phyloP scores from a whole-genome alignment of 805 yeast genomes.

The Clavispora asparagi region DNA sequence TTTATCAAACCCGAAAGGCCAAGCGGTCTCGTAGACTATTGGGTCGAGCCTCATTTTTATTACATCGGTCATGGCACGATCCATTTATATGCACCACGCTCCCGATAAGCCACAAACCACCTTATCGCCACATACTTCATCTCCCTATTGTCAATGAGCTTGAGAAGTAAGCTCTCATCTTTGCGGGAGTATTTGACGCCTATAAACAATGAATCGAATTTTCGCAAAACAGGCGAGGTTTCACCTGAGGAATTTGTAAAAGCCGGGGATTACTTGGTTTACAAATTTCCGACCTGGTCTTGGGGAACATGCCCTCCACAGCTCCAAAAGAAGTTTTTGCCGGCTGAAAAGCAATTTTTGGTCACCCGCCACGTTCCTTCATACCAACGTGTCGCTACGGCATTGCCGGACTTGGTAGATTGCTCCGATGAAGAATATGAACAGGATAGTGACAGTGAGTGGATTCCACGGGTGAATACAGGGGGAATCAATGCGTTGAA shows the following conservation, averaged over 20 bases:
- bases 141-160: constrained; percentile 7
- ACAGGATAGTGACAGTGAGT: constrained; percentile 7
- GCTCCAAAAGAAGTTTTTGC: constrained; percentile 62
- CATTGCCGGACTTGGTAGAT: constrained; percentile 39
- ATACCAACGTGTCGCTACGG: constrained; percentile 59
- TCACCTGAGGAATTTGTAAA: constrained; percentile 92
- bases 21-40: too few relatives aligned
- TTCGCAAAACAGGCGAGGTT: constrained; percentile 80
- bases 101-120: background rate
- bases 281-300: constrained; percentile 94
- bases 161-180: constrained; percentile 54
- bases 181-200: constrained; percentile 94
- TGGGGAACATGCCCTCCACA: constrained; percentile 51
- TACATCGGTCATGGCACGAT: background rate
- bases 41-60: background rate
- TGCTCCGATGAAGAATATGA: constrained; percentile 19
- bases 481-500: background rate
- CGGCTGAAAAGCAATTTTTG: constrained; percentile 79
- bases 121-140: background rate
- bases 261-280: constrained; percentile 91
- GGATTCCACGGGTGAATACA: constrained; percentile 6
- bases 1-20: too few relatives aligned
- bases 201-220: constrained; percentile 79
- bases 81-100: background rate
- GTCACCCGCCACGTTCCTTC: constrained; percentile 90